These are phyloP conservation scores for Boletus sp. DNA, from an alignment of 768 basidiomycete species.

Conservation along the genomic window DNA sequence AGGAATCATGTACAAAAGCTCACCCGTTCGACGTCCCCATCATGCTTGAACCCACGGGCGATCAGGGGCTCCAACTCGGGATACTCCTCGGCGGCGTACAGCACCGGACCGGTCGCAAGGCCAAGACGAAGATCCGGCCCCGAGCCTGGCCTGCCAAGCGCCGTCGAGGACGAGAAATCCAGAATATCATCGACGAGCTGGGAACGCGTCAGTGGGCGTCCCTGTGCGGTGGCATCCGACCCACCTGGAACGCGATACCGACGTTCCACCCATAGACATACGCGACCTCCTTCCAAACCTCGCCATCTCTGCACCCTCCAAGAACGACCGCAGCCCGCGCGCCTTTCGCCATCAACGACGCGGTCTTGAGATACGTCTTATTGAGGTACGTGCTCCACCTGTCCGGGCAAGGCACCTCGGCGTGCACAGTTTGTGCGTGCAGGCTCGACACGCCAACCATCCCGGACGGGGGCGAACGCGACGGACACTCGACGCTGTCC, in stretches of 20 bases:
- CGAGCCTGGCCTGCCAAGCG: conserved; percentile 83
- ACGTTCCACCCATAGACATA: conserved; percentile 90
- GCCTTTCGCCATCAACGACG: conserved; percentile 86
- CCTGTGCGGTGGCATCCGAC: conserved; percentile 9
- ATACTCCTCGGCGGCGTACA: conserved; percentile 87
- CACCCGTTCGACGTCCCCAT: no score
- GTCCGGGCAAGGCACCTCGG: conserved; percentile 35
- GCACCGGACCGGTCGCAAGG: conserved; percentile 79
- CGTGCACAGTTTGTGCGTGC: conserved; percentile 38
- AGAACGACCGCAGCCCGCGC: conserved; percentile 84
- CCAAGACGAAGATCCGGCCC: conserved; percentile 83
- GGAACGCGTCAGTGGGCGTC: background rate
- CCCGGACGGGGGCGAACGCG: background rate
- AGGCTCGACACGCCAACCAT: conserved; percentile 39
- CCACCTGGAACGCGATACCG: conserved; percentile 94
- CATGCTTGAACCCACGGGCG: conserved; percentile 67
- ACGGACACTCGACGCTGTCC: background rate
- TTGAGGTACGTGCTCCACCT: conserved; percentile 80
- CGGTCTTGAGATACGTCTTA: conserved; percentile 93
- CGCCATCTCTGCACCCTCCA: conserved; percentile 75
- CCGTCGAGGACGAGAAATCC: conserved; percentile 79
- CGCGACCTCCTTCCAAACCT: conserved; percentile 83
- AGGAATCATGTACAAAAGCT: conserved; percentile 19
- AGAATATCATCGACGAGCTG: conserved; percentile 95
- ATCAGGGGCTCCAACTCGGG: conserved; percentile 77